phyloP scores from a whole-genome alignment of 2,329 filamentous ascomycete genomes.

The Emericellopsis atlantica region DNA sequence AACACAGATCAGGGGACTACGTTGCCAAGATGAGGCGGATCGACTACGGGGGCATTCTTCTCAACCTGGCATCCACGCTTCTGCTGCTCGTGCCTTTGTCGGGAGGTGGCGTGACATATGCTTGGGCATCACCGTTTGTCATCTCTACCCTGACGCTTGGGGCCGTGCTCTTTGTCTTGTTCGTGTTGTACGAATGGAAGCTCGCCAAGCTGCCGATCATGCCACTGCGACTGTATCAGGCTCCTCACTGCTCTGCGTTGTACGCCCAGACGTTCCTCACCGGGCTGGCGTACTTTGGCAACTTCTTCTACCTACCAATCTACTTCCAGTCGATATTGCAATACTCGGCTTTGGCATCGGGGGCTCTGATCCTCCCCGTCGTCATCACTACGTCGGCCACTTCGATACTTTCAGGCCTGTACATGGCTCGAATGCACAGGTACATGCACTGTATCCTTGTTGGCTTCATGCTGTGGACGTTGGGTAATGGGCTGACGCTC shows the following conservation, averaged over 20 bases:
- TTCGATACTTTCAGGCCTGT: slow-evolving; percentile 17
- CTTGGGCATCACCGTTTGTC: slow-evolving; percentile 12
- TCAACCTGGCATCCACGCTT: slow-evolving; percentile 12
- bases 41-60: slow-evolving; percentile 13
- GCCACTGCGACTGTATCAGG: slow-evolving; percentile 11
- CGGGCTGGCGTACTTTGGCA: slow-evolving; percentile 15
- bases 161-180: slow-evolving; percentile 8
- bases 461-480: slow-evolving; percentile 20
- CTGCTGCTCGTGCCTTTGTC: slow-evolving; percentile 13
- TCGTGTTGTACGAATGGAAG: slow-evolving; percentile 15
- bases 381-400: slow-evolving; percentile 12
- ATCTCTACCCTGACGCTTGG: slow-evolving; percentile 10
- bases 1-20: slow-evolving; percentile 11
- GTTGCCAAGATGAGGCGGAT: slow-evolving; percentile 12
- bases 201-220: slow-evolving; percentile 13
- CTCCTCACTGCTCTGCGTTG: slow-evolving; percentile 8
- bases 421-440: slow-evolving; percentile 13
- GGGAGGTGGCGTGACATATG: slow-evolving; percentile 11
- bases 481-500: slow-evolving; percentile 18
- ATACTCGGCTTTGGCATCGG: slow-evolving; percentile 13
- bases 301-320: slow-evolving; percentile 15
- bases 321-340: slow-evolving; percentile 18
- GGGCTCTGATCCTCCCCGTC: slow-evolving; percentile 14
- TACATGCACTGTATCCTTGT: slow-evolving; percentile 15
- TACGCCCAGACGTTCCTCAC: slow-evolving; percentile 12